A percentile compares a stretch with the other conserved stretches of the same genome.
Evolutionary conservation across 371 early-diverging fungal genomes (phyloP).

Genomic region (Haplosporangium sp.): DNA sequence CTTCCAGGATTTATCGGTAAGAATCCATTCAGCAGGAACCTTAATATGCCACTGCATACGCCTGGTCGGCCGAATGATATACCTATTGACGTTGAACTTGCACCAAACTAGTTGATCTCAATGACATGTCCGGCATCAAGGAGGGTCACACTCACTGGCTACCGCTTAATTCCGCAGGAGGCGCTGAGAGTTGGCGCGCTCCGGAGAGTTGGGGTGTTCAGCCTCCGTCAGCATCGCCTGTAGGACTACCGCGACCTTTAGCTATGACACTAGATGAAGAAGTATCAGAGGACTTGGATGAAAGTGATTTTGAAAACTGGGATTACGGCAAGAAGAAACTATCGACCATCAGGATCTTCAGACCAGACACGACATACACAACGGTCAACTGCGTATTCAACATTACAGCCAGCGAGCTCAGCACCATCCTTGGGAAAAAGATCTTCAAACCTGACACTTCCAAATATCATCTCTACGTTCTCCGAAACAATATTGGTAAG

Average conservation of each 20-base stretch:
- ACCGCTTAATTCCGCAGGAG: constrained; percentile 14
- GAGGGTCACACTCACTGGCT: constrained; percentile 19
- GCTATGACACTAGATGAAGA: constrained; percentile 22
- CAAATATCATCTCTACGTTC: constrained; percentile 75
- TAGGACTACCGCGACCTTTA: constrained; percentile 19
- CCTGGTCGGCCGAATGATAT: no score
- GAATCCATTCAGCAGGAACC: background rate
- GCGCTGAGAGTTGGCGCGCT: constrained; percentile 37
- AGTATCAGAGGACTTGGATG: constrained; percentile 33
- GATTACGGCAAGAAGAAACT: constrained; percentile 34
- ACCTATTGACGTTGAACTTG: background rate
- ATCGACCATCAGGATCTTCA: constrained; percentile 69
- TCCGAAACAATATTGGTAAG: constrained; percentile 69
- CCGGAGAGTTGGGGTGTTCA: constrained; percentile 53
- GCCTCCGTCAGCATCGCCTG: constrained; percentile 11
- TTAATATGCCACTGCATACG: no score
- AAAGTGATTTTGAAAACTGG: constrained; percentile 37
- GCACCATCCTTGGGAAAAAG: constrained; percentile 76
- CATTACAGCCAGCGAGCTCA: constrained; percentile 78
- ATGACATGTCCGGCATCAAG: constrained; percentile 41
- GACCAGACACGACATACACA: constrained; percentile 80
- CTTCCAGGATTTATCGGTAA: constrained; percentile 32
- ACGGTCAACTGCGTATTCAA: constrained; percentile 75
- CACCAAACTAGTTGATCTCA: constrained; percentile 15
- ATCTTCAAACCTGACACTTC: constrained; percentile 81